phyloP scores from a whole-genome alignment of 306 rosid genomes.

The Quercus ilex region DNA sequence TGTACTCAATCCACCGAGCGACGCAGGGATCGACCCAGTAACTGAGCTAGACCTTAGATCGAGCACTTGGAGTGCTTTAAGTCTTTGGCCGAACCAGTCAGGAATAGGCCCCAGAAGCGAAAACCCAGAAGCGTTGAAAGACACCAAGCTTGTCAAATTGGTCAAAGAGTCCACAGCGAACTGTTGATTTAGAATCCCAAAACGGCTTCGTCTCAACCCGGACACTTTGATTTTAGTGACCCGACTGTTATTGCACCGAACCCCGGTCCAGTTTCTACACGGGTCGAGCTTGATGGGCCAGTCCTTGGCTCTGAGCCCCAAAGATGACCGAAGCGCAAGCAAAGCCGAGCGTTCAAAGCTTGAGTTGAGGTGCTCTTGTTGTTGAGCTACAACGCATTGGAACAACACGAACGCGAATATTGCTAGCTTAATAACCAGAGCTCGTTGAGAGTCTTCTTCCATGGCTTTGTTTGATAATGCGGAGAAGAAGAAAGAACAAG shows the following conservation, averaged over 20 bases:
- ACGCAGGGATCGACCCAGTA: constrained; percentile 53
- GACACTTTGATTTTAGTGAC: constrained; percentile 54
- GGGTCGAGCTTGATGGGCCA: constrained; percentile 79
- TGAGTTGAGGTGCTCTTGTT: constrained; percentile 33
- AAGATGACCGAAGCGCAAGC: constrained; percentile 65
- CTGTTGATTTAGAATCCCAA: constrained; percentile 32
- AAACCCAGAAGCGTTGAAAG: constrained; percentile 86
- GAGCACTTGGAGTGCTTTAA: constrained; percentile 49
- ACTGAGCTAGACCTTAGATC: constrained; percentile 73
- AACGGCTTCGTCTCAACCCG: constrained; percentile 54
- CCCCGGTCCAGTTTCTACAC: constrained; percentile 67
- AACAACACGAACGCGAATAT: constrained; percentile 33
- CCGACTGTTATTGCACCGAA: constrained; percentile 48
- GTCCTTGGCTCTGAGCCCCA: constrained; percentile 63
- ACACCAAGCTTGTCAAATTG: constrained; percentile 50
- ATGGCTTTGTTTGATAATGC: constrained; percentile 35
- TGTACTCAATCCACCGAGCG: constrained; percentile 51
- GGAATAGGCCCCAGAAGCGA: constrained; percentile 79
- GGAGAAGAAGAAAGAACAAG: neutral
- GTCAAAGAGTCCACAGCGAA: constrained; percentile 65
- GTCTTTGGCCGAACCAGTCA: constrained; percentile 68
- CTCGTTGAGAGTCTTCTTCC: constrained; percentile 36
- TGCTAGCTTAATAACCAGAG: constrained; percentile 21
- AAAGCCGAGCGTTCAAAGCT: constrained; percentile 55
- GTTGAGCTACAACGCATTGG: constrained; percentile 37